Evolutionary conservation across 257 asterid genomes (phyloP), one percentile per base, ranked within the genome.

Genomic region (Linaria vulgaris): DNA sequence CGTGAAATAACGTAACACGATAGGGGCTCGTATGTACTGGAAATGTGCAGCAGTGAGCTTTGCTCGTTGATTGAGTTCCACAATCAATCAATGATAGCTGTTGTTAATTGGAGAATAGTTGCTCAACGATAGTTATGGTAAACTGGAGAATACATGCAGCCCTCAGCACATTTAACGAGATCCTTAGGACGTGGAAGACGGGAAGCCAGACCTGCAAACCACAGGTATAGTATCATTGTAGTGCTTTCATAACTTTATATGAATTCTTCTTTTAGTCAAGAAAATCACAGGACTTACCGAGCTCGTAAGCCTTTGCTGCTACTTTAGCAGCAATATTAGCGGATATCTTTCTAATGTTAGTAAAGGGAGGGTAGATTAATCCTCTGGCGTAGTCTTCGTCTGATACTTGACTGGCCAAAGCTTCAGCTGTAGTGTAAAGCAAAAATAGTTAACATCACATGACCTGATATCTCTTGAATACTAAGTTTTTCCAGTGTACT

Each of bases 251-350:
- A n/a, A 11, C n/a, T 24, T 5, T 1, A 3, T 20, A 1, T 52
- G 17, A 44, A 24, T 21, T 50, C 21, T 43, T 38, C 34, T 50
- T 37, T 44, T 9, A 30, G 19, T 20, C 6, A 43, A 17, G 3
- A 22, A 46, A 16, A 23, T 6, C 19, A 19, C 25, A 20, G 12
- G 50, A 76, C 87, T 81, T 69, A 89, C 98, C 96, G 16, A 92
- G 96, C 68, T 89, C 97, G 72, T 92, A 92, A 34, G 96, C 85
- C 82, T 85, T 92, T 3, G 85, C 97, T 72, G 99, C 99, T 47
- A 92, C 99, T 16, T 69, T 68, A 51, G 97, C 99, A 7, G 99
- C 97, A 63, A 92, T 89, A 64, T 82, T 68, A 23, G 97, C 97
- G 34, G 97, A 92, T 59, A 89, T 92, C 72, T 80, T 87, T 73